A percentile compares a stretch with the other conserved stretches of the same genome.
phyloP scores from a whole-genome alignment of 169 alveolate species.

The Plasmodium knowlesi region DNA sequence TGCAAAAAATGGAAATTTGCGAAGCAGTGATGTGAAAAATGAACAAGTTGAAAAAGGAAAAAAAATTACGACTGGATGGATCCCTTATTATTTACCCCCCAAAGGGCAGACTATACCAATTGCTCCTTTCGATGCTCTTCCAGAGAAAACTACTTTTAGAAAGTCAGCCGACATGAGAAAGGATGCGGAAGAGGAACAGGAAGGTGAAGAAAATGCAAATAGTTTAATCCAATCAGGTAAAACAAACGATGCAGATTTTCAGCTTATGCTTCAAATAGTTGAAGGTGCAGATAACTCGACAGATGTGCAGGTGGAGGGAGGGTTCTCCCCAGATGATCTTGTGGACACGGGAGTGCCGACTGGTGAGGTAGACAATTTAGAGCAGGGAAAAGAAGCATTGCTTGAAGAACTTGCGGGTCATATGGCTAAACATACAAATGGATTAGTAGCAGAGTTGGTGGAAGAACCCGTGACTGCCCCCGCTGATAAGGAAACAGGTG shows the following conservation, averaged over 20 bases:
- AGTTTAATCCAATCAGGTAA: neutral
- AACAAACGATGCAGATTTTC: neutral
- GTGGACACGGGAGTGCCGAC: neutral
- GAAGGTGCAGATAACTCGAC: neutral
- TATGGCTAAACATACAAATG: neutral
- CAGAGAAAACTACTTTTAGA: neutral
- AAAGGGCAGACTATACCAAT: neutral
- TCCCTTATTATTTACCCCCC: neutral
- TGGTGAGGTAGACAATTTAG: neutral
- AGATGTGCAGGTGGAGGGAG: neutral
- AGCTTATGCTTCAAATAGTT: neutral
- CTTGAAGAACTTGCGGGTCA: neutral
- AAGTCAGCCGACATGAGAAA: neutral
- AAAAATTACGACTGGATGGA: neutral
- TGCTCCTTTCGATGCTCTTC: neutral
- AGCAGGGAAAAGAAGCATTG: neutral
- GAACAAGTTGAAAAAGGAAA: neutral
- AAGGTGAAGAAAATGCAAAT: neutral
- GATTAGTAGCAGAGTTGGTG: neutral
- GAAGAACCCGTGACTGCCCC: neutral
- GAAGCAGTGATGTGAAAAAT: neutral
- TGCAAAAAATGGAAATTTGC: slow-evolving; percentile 15
- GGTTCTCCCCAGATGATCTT: neutral
- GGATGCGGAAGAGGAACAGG: neutral
- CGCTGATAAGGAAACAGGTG: neutral